Percentiles rank a stretch among this genome's conserved stretches.
Evolutionary conservation across 805 yeast species (phyloP).

Genomic region (Scheffersomyces spartinae): DNA sequence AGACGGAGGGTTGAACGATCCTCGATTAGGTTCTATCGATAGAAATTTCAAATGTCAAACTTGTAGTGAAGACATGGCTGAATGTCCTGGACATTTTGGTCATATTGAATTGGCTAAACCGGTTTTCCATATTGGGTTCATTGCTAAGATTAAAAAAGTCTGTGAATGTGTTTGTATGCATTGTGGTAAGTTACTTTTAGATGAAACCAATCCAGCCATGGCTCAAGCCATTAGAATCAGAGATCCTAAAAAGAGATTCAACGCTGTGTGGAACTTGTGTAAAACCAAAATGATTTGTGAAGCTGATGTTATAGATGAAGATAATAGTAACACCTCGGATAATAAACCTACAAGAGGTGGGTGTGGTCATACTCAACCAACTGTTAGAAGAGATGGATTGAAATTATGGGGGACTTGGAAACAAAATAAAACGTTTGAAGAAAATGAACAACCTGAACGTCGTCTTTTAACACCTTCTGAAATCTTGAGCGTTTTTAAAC

Average conservation of each 20-base stretch:
- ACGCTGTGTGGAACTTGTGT: conserved; percentile 91
- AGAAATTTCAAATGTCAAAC: conserved; percentile 97
- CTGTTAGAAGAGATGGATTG: conserved; percentile 90
- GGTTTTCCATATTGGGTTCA: conserved; percentile 96
- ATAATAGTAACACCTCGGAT: conserved; percentile 29
- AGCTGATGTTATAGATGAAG: conserved; percentile 63
- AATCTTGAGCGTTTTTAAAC: conserved; percentile 83
- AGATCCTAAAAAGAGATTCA: conserved; percentile 92
- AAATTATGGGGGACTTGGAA: conserved; percentile 99
- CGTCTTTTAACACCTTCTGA: conserved; percentile 82
- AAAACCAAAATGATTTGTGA: conserved; percentile 93
- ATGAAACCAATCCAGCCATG: conserved; percentile 71
- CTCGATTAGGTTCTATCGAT: conserved; percentile 93
- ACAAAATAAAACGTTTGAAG: conserved; percentile 71
- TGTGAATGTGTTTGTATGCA: conserved; percentile 98
- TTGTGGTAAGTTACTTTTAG: conserved; percentile 89
- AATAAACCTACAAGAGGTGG: conserved; percentile 72
- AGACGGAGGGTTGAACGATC: conserved; percentile 95
- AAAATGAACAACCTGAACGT: conserved; percentile 83
- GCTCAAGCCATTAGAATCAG: conserved; percentile 80
- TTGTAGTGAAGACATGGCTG: conserved; percentile 98
- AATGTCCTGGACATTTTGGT: conserved; percentile 99
- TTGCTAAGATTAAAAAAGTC: conserved; percentile 86
- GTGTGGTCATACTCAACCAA: conserved; percentile 95
- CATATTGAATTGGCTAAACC: conserved; percentile 98